Percentiles rank a stretch among this genome's conserved stretches.
phyloP scores from a whole-genome alignment of 164 flowering plant genomes.

The Nymphaea thermarum region DNA sequence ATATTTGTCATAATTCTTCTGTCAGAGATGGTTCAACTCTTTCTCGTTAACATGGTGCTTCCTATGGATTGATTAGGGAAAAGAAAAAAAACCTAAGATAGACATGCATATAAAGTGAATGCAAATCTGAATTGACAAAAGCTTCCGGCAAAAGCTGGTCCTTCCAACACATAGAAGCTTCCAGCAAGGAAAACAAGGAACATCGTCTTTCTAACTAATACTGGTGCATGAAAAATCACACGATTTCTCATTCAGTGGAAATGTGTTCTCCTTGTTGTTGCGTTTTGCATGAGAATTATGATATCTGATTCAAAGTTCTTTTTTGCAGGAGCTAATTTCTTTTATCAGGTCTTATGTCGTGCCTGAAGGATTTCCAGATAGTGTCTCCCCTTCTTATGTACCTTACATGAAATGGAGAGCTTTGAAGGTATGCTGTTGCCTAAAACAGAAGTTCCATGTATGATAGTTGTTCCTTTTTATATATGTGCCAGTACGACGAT shows the following conservation, averaged over 20 bases:
- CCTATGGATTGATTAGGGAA: no score
- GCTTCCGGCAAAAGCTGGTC: not conserved
- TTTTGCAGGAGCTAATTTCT: slow-evolving; percentile 63
- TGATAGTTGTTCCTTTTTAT: not conserved
- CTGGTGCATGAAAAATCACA: not conserved
- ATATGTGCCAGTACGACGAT: not conserved
- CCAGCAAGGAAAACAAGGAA: not conserved
- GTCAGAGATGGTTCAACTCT: no score
- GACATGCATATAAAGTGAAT: not conserved
- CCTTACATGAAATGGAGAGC: slow-evolving; percentile 99
- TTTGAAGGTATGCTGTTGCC: slow-evolving; percentile 49
- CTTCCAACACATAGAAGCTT: no score
- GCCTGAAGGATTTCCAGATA: slow-evolving; percentile 97
- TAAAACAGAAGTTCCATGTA: not conserved
- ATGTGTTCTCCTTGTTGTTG: not conserved
- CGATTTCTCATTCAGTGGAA: not conserved
- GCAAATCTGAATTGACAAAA: not conserved
- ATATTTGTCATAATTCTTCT: no score
- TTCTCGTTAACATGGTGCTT: no score
- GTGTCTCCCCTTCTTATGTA: slow-evolving; percentile 79
- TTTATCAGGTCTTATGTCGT: slow-evolving; percentile 91
- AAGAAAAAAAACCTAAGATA: not conserved
- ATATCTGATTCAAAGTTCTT: not conserved
- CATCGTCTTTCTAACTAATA: no score
- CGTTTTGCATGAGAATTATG: not conserved